Percentiles rank a stretch among this genome's conserved stretches.
Evolutionary conservation across 257 asterid species (phyloP).

Genomic region (Rauvolfia tetraphylla): DNA sequence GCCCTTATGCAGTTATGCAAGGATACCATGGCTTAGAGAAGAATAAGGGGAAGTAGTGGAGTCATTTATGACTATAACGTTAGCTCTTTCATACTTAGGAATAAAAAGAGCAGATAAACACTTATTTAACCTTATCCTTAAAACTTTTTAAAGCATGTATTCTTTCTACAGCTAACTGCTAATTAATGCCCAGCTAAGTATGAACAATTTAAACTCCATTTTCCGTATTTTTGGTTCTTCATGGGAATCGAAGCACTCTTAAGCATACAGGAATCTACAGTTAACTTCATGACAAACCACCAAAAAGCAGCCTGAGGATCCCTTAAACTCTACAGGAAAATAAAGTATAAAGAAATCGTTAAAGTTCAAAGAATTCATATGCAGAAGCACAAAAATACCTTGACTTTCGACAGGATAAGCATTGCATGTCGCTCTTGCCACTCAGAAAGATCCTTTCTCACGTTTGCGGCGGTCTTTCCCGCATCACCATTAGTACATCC

Average conservation of each 20-base stretch:
- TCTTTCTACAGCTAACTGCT: not conserved
- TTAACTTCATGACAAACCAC: not conserved
- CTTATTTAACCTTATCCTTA: not conserved
- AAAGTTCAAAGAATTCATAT: not conserved
- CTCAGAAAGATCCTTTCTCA: conserved; percentile 67
- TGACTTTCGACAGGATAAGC: conserved; percentile 68
- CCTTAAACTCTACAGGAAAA: not conserved
- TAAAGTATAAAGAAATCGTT: not conserved
- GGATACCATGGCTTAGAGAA: not conserved
- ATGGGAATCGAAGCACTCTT: not conserved
- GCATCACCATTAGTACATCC: conserved; percentile 28
- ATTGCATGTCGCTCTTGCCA: conserved; percentile 89
- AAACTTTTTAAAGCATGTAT: not conserved
- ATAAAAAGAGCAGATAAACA: not conserved
- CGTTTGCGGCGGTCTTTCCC: conserved; percentile 32
- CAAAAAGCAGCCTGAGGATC: not conserved
- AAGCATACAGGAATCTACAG: not conserved
- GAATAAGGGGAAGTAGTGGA: not conserved
- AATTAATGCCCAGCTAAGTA: not conserved
- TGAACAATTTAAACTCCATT: not conserved
- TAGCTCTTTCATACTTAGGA: not conserved
- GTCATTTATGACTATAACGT: not conserved
- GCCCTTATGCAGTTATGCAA: not conserved
- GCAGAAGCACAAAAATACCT: conserved; percentile 36
- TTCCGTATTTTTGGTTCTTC: not conserved